Evolutionary conservation across 768 basidiomycete species (phyloP), one percentile per base, ranked within the genome.

Genomic region (Tremella fuciformis): DNA sequence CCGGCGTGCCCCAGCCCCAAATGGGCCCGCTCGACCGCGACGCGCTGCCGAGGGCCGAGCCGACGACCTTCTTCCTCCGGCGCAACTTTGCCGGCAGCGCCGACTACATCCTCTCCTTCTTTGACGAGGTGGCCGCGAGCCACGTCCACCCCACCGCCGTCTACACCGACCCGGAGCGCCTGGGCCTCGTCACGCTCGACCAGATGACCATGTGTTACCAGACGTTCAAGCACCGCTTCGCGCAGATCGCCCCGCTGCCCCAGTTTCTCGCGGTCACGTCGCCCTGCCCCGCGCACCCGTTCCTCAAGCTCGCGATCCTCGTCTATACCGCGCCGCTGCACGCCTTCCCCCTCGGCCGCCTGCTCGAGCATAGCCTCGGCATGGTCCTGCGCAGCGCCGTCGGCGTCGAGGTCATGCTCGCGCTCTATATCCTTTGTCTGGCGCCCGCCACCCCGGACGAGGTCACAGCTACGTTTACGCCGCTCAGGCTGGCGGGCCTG

Each of bases 171-270:
- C 29, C 29, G 29, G 29, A 34, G 29, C 6, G 6, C 6, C 4
- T 34, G 29, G 29, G 29, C 29, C 4, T 34, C 29, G 29, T 34
- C 6, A 34, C 29, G 29, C 29, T 11, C 4, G 29, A 34, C 29
- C 29, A 34, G 11, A 34, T 34, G 29, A 34, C 29, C 29, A 34
- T 34, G 29, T 46, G n/a, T 46, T 46, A 46, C 29, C 29, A 34
- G 29, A 34, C 29, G 29, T 68, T 68, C 51, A 68, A 68, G 50
- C 60, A 68, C 34, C 60, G 57, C 22, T 64, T 70, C 55, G 60
- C 68, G 9, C 40, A 40, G 8, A 41, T 60, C 15, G 34, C 59
- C 25, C 68, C 68, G 22, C 34, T 70, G 19, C 44, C 57, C 8
- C 58, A 57, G 16, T 64, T 62, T 38, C 60, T 70, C 19, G 53